Percentiles rank a stretch among this genome's conserved stretches.
Conservation (phyloP, 257 asterid genomes). For the Nicotiana benthamiana region DNA sequence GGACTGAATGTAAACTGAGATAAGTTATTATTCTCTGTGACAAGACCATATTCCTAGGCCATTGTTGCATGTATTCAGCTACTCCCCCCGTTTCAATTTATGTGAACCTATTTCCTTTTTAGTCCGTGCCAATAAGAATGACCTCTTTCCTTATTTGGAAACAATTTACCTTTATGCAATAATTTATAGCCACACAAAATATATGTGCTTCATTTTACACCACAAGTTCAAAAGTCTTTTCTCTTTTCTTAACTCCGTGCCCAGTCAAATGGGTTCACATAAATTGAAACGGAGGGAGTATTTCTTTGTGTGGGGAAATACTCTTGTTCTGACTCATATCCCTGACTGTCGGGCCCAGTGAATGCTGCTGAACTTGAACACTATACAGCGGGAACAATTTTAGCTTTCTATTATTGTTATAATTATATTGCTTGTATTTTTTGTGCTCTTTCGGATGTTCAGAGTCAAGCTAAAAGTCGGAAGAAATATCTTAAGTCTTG, state of each 20-base stretch:
- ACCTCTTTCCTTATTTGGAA: too few species aligned
- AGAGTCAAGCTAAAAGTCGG: neutral
- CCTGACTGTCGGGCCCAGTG: neutral
- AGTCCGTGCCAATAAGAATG: too few species aligned
- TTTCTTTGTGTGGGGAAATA: neutral
- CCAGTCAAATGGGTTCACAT: too few species aligned
- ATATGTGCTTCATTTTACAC: too few species aligned
- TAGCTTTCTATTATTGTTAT: neutral
- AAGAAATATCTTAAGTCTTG: neutral
- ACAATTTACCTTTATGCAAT: too few species aligned
- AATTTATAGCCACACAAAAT: too few species aligned
- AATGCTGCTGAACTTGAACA: neutral
- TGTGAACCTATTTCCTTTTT: too few species aligned
- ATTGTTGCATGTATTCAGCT: neutral
- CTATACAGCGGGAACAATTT: neutral
- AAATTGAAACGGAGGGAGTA: too few species aligned
- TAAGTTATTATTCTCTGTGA: neutral
- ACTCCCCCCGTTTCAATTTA: too few species aligned
- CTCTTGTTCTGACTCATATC: neutral
- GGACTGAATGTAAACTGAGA: neutral
- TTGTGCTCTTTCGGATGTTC: neutral
- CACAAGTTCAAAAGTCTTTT: too few species aligned
- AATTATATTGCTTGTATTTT: neutral
- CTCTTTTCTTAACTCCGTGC: too few species aligned
- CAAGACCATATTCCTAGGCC: neutral